Percentiles rank a stretch among this genome's conserved stretches.
These are phyloP conservation scores for Diaporthe vaccinii DNA, from an alignment of 2,329 filamentous ascomycete species.

Conservation along the genomic window DNA sequence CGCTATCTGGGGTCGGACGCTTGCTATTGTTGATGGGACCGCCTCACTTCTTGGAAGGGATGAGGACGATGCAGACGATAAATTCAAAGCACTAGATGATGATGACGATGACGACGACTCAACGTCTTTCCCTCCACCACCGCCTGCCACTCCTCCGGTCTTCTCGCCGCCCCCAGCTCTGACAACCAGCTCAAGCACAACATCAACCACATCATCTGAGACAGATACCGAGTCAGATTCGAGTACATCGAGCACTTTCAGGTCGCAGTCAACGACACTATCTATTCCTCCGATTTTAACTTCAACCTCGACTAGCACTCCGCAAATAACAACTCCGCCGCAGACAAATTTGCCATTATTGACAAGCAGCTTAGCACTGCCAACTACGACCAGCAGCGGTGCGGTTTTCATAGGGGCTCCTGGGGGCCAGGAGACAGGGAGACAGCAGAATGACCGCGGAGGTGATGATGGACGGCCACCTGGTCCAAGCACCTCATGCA, in stretches of 20 bases:
- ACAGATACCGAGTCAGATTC: constrained; percentile 16
- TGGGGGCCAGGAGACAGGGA: constrained; percentile 1
- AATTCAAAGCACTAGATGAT: neutral
- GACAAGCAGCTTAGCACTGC: neutral
- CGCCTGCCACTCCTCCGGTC: neutral
- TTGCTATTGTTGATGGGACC: neutral
- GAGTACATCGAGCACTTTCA: neutral
- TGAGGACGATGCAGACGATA: neutral
- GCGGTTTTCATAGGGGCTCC: neutral
- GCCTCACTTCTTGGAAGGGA: neutral
- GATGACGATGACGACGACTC: constrained; percentile 12
- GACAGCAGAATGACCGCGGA: neutral
- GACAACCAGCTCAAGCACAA: constrained; percentile 10
- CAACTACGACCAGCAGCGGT: constrained; percentile 9
- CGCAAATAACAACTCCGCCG: constrained; percentile 2
- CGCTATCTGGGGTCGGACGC: neutral
- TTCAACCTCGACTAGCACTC: neutral
- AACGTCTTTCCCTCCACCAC: neutral
- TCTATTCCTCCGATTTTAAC: constrained; percentile 16
- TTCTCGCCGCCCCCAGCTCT: neutral
- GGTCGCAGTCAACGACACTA: neutral
- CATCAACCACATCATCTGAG: neutral
- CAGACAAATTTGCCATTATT: constrained; percentile 8
- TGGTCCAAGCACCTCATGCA: constrained; percentile 4
- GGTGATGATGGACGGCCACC: neutral